phyloP scores from a whole-genome alignment of 2,329 filamentous ascomycete genomes.

The Talaromyces sp. region DNA sequence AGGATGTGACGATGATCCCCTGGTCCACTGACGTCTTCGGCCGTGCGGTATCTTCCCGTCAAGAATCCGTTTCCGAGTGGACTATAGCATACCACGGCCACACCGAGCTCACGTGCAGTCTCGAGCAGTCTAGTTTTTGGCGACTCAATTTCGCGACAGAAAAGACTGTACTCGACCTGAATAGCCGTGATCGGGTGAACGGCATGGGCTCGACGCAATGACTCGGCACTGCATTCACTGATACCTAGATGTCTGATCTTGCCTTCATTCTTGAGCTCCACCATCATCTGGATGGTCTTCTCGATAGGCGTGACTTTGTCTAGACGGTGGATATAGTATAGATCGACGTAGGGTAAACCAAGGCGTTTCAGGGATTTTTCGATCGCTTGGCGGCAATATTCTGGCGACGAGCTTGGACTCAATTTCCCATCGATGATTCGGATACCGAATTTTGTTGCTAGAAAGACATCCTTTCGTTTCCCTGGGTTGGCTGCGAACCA shows the following conservation, averaged over 20 bases:
- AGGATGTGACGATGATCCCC: slow-evolving; percentile 43
- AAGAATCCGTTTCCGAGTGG: slow-evolving; percentile 58
- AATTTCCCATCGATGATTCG: slow-evolving; percentile 62
- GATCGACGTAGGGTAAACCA: slow-evolving; percentile 64
- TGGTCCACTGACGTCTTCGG: slow-evolving; percentile 44
- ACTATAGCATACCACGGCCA: slow-evolving; percentile 58
- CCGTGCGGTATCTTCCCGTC: slow-evolving; percentile 46
- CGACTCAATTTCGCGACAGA: slow-evolving; percentile 28
- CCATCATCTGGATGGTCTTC: slow-evolving; percentile 39
- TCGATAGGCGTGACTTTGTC: slow-evolving; percentile 45
- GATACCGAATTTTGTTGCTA: slow-evolving; percentile 58
- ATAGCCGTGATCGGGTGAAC: slow-evolving; percentile 56
- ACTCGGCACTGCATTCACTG: slow-evolving; percentile 43
- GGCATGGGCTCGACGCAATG: slow-evolving; percentile 40
- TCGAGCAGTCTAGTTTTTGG: slow-evolving; percentile 22
- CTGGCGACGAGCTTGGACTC: slow-evolving; percentile 59
- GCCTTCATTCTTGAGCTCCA: slow-evolving; percentile 39
- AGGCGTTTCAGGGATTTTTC: slow-evolving; percentile 61
- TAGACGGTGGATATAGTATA: slow-evolving; percentile 70
- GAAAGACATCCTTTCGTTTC: slow-evolving; percentile 46
- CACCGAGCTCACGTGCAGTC: slow-evolving; percentile 41
- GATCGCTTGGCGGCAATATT: slow-evolving; percentile 59
- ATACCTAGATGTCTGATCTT: slow-evolving; percentile 45
- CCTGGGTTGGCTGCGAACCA: slow-evolving; percentile 44
- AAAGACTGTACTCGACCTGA: slow-evolving; percentile 59